Evolutionary conservation across 164 flowering plant genomes (phyloP), one percentile per base, ranked within the genome.

Genomic region (Cinnamomum micranthum): DNA sequence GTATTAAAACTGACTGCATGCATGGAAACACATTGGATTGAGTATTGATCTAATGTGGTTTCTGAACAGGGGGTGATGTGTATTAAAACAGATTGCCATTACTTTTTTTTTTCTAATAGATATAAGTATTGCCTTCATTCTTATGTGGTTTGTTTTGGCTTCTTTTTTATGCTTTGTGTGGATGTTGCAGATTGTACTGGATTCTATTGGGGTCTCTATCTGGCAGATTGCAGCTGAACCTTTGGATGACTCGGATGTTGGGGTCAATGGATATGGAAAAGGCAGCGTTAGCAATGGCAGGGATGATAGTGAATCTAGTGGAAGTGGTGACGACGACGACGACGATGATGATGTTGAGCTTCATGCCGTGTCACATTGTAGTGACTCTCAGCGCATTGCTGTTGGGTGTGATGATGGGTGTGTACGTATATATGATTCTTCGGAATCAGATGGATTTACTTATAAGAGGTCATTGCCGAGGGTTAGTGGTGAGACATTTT

Each of bases 181-280:
- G 17, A 55, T 70, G 74, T 60, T 77, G 81, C 94, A 96, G 99
- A 77, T 78, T 77, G 88, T 90, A 76, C 66, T 94, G 55, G 92
- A 90, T 55, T 84, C 97, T 4, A 86, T 87, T 75, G 97, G 96
- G 12, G 89, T 86, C 28, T 88, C 99, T 3, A 91, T 96, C 68
- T 96, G 99, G 99, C 93, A 96, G 85, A 91, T 96, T 89, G 97
- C 99, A 55, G 83, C 84, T 4, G 89, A 89, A 52, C 93, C 95
- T 15, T 50, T 71, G 41, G 76, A 72, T 69, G 84, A 79, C 71
- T 28, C 81, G 1, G 78, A 71, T 2, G 64, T 41, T 22, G 64
- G 76, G 51, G 82, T 73, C 65, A 96, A 94, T 86, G 97, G 97
- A n/a, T 73, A 76, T 81, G 77, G 75, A 70, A 81, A 77, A 76